These are phyloP conservation scores for Pinguiococcus pyrenoidosus DNA, from an alignment of 108 stramenopile genomes.

Conservation along the genomic window DNA sequence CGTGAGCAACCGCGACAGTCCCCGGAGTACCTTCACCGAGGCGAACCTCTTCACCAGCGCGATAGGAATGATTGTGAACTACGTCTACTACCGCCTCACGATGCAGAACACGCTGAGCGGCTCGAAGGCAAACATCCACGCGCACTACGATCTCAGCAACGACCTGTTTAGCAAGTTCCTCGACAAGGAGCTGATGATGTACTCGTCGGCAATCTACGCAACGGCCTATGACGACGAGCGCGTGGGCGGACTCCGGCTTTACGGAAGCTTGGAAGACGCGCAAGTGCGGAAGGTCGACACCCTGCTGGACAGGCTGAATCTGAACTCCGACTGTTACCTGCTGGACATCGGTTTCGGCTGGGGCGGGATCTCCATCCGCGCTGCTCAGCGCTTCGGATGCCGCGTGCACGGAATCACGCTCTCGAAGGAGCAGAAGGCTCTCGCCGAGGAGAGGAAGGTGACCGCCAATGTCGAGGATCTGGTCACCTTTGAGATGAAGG, in stretches of 20 bases:
- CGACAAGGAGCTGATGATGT: constrained; percentile 73
- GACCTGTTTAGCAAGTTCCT: constrained; percentile 75
- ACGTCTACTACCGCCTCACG: constrained; percentile 58
- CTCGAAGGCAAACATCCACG: constrained; percentile 74
- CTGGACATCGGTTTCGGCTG: constrained; percentile 93
- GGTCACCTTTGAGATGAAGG: constrained; percentile 72
- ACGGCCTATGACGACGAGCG: neutral
- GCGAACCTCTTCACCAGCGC: constrained; percentile 55
- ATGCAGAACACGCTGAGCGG: constrained; percentile 74
- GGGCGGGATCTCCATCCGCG: constrained; percentile 79
- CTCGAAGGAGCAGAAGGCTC: constrained; percentile 74
- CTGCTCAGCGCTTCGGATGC: constrained; percentile 59
- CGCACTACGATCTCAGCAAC: constrained; percentile 90
- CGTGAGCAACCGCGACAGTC: constrained; percentile 65
- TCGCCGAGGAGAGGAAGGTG: constrained; percentile 60
- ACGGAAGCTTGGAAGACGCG: constrained; percentile 62
- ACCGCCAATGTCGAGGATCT: constrained; percentile 58
- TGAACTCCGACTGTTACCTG: constrained; percentile 44
- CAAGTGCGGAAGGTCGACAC: constrained; percentile 88
- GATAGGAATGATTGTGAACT: constrained; percentile 60
- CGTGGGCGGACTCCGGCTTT: neutral
- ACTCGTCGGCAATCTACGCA: constrained; percentile 69
- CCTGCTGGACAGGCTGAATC: constrained; percentile 56
- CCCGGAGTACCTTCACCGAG: constrained; percentile 27
- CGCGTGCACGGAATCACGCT: constrained; percentile 80